Conservation (phyloP, 768 basidiomycete genomes). For the Pulveroboletus frians region DNA sequence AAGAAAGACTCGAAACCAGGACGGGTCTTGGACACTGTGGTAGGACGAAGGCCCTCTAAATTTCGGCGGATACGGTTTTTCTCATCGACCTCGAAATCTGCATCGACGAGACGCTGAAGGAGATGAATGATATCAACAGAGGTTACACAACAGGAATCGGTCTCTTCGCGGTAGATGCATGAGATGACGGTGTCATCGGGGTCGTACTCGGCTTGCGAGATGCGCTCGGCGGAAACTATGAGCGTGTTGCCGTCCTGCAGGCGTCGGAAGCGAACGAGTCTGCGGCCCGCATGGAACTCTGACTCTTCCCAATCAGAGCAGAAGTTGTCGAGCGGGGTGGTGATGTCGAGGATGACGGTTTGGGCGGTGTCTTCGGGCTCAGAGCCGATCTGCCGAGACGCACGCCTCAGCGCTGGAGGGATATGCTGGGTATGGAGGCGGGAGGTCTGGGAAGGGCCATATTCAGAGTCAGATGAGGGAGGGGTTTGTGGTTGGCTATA, state of each 20-base stretch:
- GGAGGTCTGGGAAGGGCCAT: slow-evolving; percentile 26
- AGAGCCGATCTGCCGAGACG: slow-evolving; percentile 18
- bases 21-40: slow-evolving; percentile 85
- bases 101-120: slow-evolving; percentile 70
- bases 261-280: slow-evolving; percentile 83
- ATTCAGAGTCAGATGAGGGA: slow-evolving; percentile 39
- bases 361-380: slow-evolving; percentile 42
- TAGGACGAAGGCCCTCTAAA: slow-evolving; percentile 86
- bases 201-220: slow-evolving; percentile 68
- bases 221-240: slow-evolving; percentile 71
- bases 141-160: slow-evolving; percentile 78
- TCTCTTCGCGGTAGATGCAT: slow-evolving; percentile 85
- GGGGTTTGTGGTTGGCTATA: slow-evolving; percentile 37
- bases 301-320: slow-evolving; percentile 56
- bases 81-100: slow-evolving; percentile 86
- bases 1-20: slow-evolving; percentile 82
- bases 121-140: slow-evolving; percentile 95
- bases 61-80: slow-evolving; percentile 95
- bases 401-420: slow-evolving; percentile 20
- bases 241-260: slow-evolving; percentile 72
- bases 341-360: slow-evolving; percentile 56
- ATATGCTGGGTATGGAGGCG: slow-evolving; percentile 5
- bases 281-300: slow-evolving; percentile 65
- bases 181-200: slow-evolving; percentile 82
- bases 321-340: slow-evolving; percentile 51